phyloP scores from a whole-genome alignment of 1,139 yeast species.

The Debaryomyces udenii region DNA sequence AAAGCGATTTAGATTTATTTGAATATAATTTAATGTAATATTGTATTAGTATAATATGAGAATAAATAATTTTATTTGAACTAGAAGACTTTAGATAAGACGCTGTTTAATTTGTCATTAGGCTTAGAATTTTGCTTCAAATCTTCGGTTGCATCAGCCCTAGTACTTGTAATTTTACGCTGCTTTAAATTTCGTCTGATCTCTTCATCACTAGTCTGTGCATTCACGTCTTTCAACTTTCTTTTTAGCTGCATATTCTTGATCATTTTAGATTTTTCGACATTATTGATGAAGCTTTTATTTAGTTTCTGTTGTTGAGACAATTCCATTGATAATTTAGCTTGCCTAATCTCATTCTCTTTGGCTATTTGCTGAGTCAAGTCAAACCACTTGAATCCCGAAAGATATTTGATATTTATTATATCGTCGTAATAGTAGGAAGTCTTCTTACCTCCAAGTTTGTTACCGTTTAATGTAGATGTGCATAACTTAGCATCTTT shows the following conservation, averaged over 20 bases:
- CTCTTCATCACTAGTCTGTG: slow-evolving; percentile 26
- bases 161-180: slow-evolving; percentile 60
- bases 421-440: slow-evolving; percentile 95
- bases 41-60: slow-evolving; percentile 5
- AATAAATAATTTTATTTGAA: slow-evolving; percentile 1
- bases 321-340: slow-evolving; percentile 83
- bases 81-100: slow-evolving; percentile 42
- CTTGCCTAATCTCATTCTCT: slow-evolving; percentile 87
- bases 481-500: slow-evolving; percentile 90
- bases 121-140: slow-evolving; percentile 51
- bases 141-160: slow-evolving; percentile 61
- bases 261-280: slow-evolving; percentile 84
- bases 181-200: slow-evolving; percentile 63
- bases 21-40: slow-evolving; percentile 9
- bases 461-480: slow-evolving; percentile 81
- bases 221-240: slow-evolving; percentile 28
- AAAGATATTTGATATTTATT: slow-evolving; percentile 83
- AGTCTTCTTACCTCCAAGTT: slow-evolving; percentile 88
- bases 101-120: slow-evolving; percentile 46
- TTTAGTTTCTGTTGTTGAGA: slow-evolving; percentile 87
- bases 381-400: slow-evolving; percentile 94
- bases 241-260: slow-evolving; percentile 63
- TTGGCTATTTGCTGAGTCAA: slow-evolving; percentile 90
- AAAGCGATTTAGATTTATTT: slow-evolving; percentile 3
- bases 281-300: slow-evolving; percentile 78